Base-by-base conservation (phyloP, 257 asterid genomes). In the Nicotiana undulata region DNA sequence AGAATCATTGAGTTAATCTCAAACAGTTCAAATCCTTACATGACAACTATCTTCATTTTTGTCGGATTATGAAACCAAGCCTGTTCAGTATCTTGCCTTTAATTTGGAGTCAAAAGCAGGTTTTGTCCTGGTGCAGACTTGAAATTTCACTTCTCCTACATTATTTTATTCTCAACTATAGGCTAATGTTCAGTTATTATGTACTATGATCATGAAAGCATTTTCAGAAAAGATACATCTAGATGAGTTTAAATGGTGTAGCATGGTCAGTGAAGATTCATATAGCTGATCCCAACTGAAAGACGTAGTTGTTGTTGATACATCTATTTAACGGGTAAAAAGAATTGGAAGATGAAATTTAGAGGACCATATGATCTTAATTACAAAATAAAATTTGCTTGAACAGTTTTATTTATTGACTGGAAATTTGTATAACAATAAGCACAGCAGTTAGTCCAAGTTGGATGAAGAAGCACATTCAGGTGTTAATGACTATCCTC, bases 401-500 rank as follows among this genome's bases (percentile, higher is more conserved):
- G 70, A 28, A 77, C 40, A 59, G 22, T 3, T 77, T 46, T 24
- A 72, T 77, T 32, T 12, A 59, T 32, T 59, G 17, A 77, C 55
- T 22, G 55, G 37, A n/a, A 77, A 56, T 20, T 44, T 20, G 7
- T 77, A 63, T 37, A 77, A 1, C 61, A 72, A 49, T 26, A 74
- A 74, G 11, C 82, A 53, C 82, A 66, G 51, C 63, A 78, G 68
- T 79, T 82, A 79, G 79, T 80, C 66, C 58, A 51, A 31, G 93
- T 1, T 46, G 77, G 49, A 46, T 24, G 10, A 72, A 72, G 60
- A 28, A 72, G 4, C 40, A 7, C 6, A 5, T 70, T 70, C 77
- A 70, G 16, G 77, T 6, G 37, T 46, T 46, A 72, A 72, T 74
- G 78, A 24, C 78, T 49, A 64, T 91, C 95, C 87, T 93, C 98